These are phyloP conservation scores for Collybia sordida DNA, from an alignment of 768 basidiomycete species.

Conservation along the genomic window DNA sequence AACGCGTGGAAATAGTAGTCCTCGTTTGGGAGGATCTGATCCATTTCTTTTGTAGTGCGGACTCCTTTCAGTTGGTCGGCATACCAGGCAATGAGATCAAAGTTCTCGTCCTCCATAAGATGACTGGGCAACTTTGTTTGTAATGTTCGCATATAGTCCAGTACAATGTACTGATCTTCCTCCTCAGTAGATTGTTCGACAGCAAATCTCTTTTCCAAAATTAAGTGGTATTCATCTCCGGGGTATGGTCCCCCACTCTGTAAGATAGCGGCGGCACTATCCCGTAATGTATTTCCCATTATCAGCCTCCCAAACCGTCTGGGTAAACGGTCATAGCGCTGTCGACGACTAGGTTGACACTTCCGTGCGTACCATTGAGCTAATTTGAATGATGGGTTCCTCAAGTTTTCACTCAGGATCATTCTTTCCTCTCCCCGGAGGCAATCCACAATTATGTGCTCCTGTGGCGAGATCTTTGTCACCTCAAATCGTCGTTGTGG, in stretches of 20 bases:
- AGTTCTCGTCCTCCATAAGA: no score
- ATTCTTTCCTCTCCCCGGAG: background rate
- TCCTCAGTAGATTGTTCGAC: background rate
- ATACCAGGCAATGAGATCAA: no score
- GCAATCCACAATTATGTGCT: background rate
- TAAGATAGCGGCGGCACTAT: background rate
- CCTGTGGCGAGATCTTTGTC: background rate
- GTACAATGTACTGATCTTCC: background rate
- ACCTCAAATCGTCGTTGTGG: background rate
- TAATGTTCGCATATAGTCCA: background rate
- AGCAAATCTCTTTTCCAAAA: background rate
- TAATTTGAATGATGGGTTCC: background rate
- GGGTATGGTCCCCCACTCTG: background rate
- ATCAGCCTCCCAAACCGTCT: background rate
- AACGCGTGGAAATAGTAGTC: no score
- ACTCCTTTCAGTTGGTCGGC: no score
- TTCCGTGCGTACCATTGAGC: background rate
- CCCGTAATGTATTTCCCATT: background rate
- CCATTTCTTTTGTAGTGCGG: no score
- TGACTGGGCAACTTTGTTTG: no score
- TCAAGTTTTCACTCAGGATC: background rate
- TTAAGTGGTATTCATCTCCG: background rate
- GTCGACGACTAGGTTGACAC: no score
- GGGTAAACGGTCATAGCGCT: background rate
- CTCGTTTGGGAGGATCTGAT: no score